Percentiles rank a stretch among this genome's conserved stretches.
Evolutionary conservation across 129 eudicot species (phyloP).

Genomic region (Chrysanthemum lavandulifolium): DNA sequence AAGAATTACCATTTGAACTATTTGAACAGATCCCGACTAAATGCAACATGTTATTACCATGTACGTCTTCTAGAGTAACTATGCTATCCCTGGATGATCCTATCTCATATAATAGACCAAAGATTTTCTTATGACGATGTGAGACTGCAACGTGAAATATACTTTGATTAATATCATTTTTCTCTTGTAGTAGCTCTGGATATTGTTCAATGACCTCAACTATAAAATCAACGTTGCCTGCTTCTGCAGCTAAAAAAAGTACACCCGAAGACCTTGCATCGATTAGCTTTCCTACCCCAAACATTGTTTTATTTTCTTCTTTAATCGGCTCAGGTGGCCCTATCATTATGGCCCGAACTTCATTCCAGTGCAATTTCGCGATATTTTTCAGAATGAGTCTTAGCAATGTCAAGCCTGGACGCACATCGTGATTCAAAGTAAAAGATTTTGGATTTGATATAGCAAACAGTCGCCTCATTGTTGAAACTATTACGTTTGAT

Average conservation of each 20-base stretch:
- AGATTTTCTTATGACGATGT: background rate
- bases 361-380: background rate
- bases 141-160: conserved; percentile 8
- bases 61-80: background rate
- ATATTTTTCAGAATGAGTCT: background rate
- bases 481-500: background rate
- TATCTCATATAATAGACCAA: background rate
- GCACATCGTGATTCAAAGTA: background rate
- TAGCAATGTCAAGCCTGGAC: background rate
- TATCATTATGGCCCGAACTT: background rate
- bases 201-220: background rate
- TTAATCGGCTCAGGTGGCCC: background rate
- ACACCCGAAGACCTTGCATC: background rate
- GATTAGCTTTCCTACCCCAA: background rate
- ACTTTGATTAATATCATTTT: background rate
- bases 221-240: background rate
- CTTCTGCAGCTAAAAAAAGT: conserved; percentile 1
- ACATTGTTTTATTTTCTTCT: background rate
- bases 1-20: background rate
- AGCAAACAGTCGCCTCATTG: background rate
- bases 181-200: background rate
- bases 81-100: background rate
- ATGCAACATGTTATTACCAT: conserved; percentile 9
- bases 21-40: background rate
- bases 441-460: background rate